phyloP scores from a whole-genome alignment of 371 early-diverging fungal genomes.

The Haplosporangium sp. region DNA sequence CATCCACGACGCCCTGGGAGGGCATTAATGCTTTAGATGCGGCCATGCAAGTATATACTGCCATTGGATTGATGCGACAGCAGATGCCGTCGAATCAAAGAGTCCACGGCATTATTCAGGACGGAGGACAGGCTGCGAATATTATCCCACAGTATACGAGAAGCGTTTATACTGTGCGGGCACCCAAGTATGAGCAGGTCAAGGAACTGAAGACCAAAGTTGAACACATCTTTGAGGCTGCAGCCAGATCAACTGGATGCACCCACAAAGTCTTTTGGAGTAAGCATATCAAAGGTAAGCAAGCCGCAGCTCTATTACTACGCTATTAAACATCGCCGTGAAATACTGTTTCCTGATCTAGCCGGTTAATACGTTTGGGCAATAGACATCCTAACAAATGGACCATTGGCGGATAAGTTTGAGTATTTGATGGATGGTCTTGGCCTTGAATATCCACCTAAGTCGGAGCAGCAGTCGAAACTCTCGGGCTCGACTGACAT shows the following conservation, averaged over 20 bases:
- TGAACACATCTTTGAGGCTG: slow-evolving; percentile 58
- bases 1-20: slow-evolving; percentile 74
- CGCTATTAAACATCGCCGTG: too few species aligned
- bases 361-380: neutral
- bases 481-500: slow-evolving; percentile 65
- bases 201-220: slow-evolving; percentile 54
- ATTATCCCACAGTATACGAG: slow-evolving; percentile 61
- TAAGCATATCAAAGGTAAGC: slow-evolving; percentile 51
- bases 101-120: slow-evolving; percentile 71
- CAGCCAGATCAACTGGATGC: slow-evolving; percentile 67
- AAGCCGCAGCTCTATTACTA: too few species aligned
- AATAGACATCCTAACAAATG: slow-evolving; percentile 64
- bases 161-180: slow-evolving; percentile 59
- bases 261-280: slow-evolving; percentile 55
- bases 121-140: slow-evolving; percentile 61
- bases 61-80: slow-evolving; percentile 74
- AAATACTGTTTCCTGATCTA: too few species aligned
- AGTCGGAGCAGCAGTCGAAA: slow-evolving; percentile 36
- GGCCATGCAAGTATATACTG: slow-evolving; percentile 66
- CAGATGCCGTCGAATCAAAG: slow-evolving; percentile 71
- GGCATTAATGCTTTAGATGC: slow-evolving; percentile 85
- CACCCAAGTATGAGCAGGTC: slow-evolving; percentile 57
- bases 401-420: slow-evolving; percentile 57
- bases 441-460: slow-evolving; percentile 27
- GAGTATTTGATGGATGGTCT: slow-evolving; percentile 56